These are phyloP conservation scores for Pisolithus sp. DNA, from an alignment of 768 basidiomycete genomes.

Conservation along the genomic window DNA sequence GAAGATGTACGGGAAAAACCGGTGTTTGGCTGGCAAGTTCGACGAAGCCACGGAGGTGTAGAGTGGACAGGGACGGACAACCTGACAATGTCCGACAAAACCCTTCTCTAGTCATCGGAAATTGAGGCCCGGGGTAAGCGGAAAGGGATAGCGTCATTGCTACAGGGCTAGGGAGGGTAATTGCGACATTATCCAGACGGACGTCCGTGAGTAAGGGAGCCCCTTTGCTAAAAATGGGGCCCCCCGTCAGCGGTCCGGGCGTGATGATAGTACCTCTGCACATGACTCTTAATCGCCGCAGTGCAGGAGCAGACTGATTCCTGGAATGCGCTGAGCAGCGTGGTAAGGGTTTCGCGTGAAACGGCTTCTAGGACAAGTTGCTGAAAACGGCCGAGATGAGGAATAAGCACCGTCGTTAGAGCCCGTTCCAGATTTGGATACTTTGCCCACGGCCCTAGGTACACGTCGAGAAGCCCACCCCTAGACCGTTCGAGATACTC, in stretches of 20 bases:
- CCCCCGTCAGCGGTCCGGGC: conserved; percentile 20
- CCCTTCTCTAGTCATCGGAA: conserved; percentile 20
- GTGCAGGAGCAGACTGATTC: conserved; percentile 21
- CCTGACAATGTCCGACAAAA: conserved; percentile 15
- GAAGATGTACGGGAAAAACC: conserved; percentile 17
- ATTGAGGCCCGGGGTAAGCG: conserved; percentile 27
- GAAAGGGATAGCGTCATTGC: conserved; percentile 27
- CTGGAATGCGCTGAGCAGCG: conserved; percentile 18
- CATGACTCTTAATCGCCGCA: conserved; percentile 23
- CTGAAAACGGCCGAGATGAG: conserved; percentile 24
- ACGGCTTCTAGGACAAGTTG: conserved; percentile 25
- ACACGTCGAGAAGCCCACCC: conserved; percentile 25
- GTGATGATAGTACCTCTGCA: conserved; percentile 24
- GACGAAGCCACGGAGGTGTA: conserved; percentile 27
- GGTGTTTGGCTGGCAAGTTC: conserved; percentile 19
- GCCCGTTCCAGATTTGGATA: conserved; percentile 22
- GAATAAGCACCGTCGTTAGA: conserved; percentile 20
- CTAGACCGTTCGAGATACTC: conserved; percentile 30
- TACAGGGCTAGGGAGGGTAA: conserved; percentile 17
- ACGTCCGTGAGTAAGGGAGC: conserved; percentile 27
- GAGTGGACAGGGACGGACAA: conserved; percentile 17
- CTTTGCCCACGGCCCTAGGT: conserved; percentile 29
- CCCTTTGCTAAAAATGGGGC: conserved; percentile 23
- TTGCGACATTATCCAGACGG: conserved; percentile 27
- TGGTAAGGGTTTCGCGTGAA: conserved; percentile 24